Base-by-base conservation (phyloP, 352 stramenopile species). In the Pythium scleroteichum region DNA sequence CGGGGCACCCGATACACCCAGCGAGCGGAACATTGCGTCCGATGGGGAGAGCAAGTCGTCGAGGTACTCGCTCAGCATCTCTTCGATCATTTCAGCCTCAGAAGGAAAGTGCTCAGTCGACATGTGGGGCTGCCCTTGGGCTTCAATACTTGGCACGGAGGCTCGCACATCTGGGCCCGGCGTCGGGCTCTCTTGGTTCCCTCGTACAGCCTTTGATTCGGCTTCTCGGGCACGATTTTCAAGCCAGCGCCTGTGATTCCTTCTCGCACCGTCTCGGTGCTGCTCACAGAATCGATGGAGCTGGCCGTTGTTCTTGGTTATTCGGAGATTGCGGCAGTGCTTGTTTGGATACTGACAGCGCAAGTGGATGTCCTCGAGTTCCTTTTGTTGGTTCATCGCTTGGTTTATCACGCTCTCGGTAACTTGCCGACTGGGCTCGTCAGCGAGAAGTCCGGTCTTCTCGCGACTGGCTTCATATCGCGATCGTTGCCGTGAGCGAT, bases 331-430 rank as follows among this genome's bases (percentile, higher is more conserved):
- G 10, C n/a, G 19, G 38, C 49, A 56, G n/a, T 35, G 32, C 33
- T 56, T 56, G 33, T 56, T 56, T 12, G 49, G 32, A 23, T 46
- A 56, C 33, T 56, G 49, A 10, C 49, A 56, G 9, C 49, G 49
- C 33, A 24, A 20, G 33, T 38, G 49, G 33, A 56, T 12, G 22
- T 22, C 9, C n/a, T 46, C 35, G 22, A 26, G 49, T 22, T 35
- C 12, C 19, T 46, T 20, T 8, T 35, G 12, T 6, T 51, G 45
- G 14, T 51, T 16, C 3, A 17, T 10, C 4, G 10, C 12, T 16
- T 20, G 17, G 13, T 54, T 44, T 41, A n/a, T 41, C 16, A 19
- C n/a, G n/a, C 16, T 20, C 4, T 5, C 7, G 29, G 26, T 17
- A n/a, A n/a, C 6, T 44, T n/a, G 38, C 38, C 16, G 13, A 44